A percentile compares a stretch with the other conserved stretches of the same genome.
Conservation (phyloP, 176 grass and related monocot genomes). For the Oryza glumipatula region DNA sequence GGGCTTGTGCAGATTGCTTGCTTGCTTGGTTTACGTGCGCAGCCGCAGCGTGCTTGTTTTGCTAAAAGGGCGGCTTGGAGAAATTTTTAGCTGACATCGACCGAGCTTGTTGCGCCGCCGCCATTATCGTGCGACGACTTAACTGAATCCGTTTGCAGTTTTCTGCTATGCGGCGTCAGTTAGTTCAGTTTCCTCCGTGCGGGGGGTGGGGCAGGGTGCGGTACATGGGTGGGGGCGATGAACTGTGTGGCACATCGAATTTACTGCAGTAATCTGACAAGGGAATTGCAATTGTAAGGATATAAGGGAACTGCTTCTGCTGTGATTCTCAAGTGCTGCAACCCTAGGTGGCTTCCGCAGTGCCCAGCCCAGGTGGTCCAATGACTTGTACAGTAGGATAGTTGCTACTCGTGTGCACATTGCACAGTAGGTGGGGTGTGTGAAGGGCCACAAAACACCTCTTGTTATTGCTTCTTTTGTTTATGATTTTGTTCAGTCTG, state of each 20-base stretch:
- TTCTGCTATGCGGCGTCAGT: background rate
- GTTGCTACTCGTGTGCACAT: background rate
- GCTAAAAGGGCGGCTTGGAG: background rate
- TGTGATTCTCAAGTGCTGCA: background rate
- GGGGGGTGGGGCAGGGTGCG: background rate
- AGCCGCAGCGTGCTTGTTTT: background rate
- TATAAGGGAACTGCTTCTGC: background rate
- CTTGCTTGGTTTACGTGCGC: background rate
- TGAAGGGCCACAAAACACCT: background rate
- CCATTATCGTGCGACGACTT: background rate
- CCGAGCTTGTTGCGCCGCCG: background rate
- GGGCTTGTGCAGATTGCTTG: background rate
- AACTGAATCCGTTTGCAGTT: background rate
- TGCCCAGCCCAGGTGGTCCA: slow-evolving; percentile 6
- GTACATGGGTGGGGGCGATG: background rate
- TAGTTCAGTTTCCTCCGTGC: background rate
- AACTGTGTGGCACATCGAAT: background rate
- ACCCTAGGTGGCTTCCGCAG: slow-evolving; percentile 8
- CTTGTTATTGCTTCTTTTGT: background rate
- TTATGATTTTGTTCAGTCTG: background rate
- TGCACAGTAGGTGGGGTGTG: background rate
- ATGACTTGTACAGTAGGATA: background rate
- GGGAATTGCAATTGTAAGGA: background rate
- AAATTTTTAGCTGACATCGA: background rate
- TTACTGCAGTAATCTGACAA: background rate